Evolutionary conservation across 225 moss, liverwort and hornwort genomes (phyloP).

Genomic region (Physcomitrium patens): DNA sequence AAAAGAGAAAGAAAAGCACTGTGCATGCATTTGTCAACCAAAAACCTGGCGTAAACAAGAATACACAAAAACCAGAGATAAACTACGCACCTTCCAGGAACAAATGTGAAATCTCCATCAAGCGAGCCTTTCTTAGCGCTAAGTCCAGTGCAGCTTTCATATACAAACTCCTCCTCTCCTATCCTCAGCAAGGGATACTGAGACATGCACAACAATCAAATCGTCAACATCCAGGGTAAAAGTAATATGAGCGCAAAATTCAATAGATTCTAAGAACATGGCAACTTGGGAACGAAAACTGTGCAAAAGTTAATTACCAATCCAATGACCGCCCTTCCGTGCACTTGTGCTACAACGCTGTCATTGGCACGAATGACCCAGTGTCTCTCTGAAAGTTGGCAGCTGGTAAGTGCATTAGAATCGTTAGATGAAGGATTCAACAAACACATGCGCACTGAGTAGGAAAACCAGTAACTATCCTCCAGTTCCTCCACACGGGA

Average conservation of each 20-base stretch:
- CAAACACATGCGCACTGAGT: slow-evolving; percentile 82
- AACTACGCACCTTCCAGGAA: slow-evolving; percentile 74
- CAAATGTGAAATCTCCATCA: slow-evolving; percentile 86
- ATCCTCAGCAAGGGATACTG: slow-evolving; percentile 68
- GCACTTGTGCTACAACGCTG: slow-evolving; percentile 51
- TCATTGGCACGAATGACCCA: slow-evolving; percentile 77
- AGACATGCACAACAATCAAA: slow-evolving; percentile 26
- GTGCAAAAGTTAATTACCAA: slow-evolving; percentile 41
- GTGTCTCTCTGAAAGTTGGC: slow-evolving; percentile 79
- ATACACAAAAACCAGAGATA: neutral
- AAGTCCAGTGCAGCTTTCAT: slow-evolving; percentile 75
- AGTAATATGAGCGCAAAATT: neutral
- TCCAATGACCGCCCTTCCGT: slow-evolving; percentile 80
- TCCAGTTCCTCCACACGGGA: slow-evolving; percentile 59
- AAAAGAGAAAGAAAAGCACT: neutral
- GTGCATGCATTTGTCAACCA: neutral
- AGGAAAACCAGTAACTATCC: slow-evolving; percentile 71
- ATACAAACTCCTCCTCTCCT: slow-evolving; percentile 70
- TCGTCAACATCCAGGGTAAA: slow-evolving; percentile 1
- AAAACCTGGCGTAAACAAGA: slow-evolving; percentile 8
- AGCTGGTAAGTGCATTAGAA: slow-evolving; percentile 46
- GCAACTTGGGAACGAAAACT: slow-evolving; percentile 11
- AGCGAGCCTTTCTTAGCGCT: slow-evolving; percentile 68
- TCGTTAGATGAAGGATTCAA: slow-evolving; percentile 48
- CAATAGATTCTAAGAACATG: neutral